Base-by-base conservation (phyloP, 805 yeast genomes). In the Kuraishia piskuri region DNA sequence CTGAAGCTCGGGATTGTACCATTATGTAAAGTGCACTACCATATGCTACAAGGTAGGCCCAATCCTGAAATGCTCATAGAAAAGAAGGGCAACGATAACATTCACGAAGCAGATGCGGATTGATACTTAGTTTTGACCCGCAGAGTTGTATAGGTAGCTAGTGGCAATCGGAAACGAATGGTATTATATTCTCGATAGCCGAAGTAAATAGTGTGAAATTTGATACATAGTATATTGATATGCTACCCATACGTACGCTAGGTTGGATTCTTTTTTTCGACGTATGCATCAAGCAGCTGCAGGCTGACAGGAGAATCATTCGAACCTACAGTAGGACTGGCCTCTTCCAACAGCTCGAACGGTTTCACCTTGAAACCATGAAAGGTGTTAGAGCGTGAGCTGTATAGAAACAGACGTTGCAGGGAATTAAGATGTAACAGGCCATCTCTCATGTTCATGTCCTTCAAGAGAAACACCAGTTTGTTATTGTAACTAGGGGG, bases 301-400 rank as follows among this genome's bases (percentile, higher is more conserved):
- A 83, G 64, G 54, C 77, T 77, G 19, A 83, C 63, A 2, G 85
- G 76, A 0, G 79, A 73, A 58, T 83, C 86, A 61, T 82, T 81
- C 25, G 70, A 56, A 5, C 76, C 69, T 54, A 71, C 67, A 6
- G 67, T 59, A 0, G 82, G 78, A 56, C 71, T 77, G 0, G 83
- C 69, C 52, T 83, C 86, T 59, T 82, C 86, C 48, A 83, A 71
- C 58, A 82, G 61, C 58, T 83, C 88, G 64, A 82, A 81, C 12
- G 81, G 69, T 55, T 77, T 73, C 49, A 75, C 60, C 22, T 62
- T 68, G 54, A 78, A 70, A 31, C 71, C 75, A 12, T 64, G 56
- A 56, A 70, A 70, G 36, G 59, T 54, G 50, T 63, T 62, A 9
- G 58, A 55, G 2, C 62, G 53, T 52, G 58, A 63, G 31, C 68